Evolutionary conservation across 176 grass and related monocot species (phyloP).

Genomic region (Oryza meridionalis): DNA sequence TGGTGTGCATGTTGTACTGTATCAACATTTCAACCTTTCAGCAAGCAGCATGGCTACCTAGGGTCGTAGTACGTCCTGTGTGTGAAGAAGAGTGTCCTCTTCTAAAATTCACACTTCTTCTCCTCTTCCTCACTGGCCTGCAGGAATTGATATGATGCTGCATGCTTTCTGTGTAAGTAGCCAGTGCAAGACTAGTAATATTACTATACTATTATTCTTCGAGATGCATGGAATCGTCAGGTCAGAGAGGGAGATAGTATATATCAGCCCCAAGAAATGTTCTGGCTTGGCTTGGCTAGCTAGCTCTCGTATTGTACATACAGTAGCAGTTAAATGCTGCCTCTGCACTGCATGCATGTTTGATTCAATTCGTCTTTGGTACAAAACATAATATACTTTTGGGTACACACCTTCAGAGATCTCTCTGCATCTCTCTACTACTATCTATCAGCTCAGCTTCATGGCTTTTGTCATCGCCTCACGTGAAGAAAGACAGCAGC

Average conservation of each 20-base stretch:
- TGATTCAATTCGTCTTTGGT: background rate
- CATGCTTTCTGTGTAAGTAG: background rate
- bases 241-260: background rate
- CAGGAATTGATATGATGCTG: conserved; percentile 6
- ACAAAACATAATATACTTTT: background rate
- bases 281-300: background rate
- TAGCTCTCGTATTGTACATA: background rate
- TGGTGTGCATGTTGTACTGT: conserved; percentile 3
- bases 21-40: conserved; percentile 34
- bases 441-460: too few species aligned
- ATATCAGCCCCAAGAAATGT: background rate
- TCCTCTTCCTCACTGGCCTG: background rate
- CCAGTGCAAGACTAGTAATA: background rate
- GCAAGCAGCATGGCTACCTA: background rate
- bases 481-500: background rate
- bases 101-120: conserved; percentile 31
- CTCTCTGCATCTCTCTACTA: background rate
- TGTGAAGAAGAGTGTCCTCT: conserved; percentile 6
- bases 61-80: background rate
- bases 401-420: background rate
- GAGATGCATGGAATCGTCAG: conserved; percentile 8
- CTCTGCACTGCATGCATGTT: background rate
- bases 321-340: background rate
- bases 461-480: background rate
- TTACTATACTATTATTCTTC: conserved; percentile 4